Evolutionary conservation across 2,329 filamentous ascomycete genomes (phyloP).

Genomic region (Dothideomycetidae sp.): DNA sequence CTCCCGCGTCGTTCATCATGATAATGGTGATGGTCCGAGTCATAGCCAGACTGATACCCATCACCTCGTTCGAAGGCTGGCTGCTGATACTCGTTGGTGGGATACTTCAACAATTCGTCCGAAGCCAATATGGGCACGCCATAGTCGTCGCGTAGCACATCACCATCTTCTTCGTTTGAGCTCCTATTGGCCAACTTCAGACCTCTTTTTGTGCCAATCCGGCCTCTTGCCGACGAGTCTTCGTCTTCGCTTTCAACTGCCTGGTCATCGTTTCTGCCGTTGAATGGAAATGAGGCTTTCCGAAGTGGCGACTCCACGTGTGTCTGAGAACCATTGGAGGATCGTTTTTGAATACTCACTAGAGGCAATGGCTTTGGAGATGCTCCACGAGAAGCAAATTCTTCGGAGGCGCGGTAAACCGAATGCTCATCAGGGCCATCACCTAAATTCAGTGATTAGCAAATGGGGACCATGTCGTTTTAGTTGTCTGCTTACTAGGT

Average conservation of each 20-base stretch:
- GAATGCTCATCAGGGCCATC: slow-evolving; percentile 70
- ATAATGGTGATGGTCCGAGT: slow-evolving; percentile 25
- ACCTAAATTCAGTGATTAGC: not conserved
- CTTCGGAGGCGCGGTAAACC: slow-evolving; percentile 73
- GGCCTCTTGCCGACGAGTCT: slow-evolving; percentile 32
- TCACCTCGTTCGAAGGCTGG: slow-evolving; percentile 59
- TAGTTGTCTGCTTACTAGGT: slow-evolving; percentile 29
- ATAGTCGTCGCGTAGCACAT: slow-evolving; percentile 47
- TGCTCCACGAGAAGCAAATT: slow-evolving; percentile 62
- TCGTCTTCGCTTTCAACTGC: slow-evolving; percentile 34
- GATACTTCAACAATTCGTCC: slow-evolving; percentile 70
- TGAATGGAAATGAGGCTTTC: slow-evolving; percentile 34
- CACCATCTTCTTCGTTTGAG: slow-evolving; percentile 30
- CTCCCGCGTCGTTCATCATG: slow-evolving; percentile 45
- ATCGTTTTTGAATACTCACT: slow-evolving; percentile 18
- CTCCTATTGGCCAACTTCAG: slow-evolving; percentile 32
- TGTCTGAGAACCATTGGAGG: slow-evolving; percentile 24
- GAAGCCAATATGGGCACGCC: slow-evolving; percentile 72
- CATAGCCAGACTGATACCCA: slow-evolving; percentile 41
- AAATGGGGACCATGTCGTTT: not conserved
- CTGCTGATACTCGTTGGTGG: slow-evolving; percentile 51
- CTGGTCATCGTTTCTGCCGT: slow-evolving; percentile 21
- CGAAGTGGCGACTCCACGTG: slow-evolving; percentile 28
- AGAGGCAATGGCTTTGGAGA: slow-evolving; percentile 45
- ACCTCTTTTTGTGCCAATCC: slow-evolving; percentile 34